A percentile compares a stretch with the other conserved stretches of the same genome.
Evolutionary conservation across 192 early-diverging fungal genomes (phyloP).

Genomic region (Ambispora gerdemannii): DNA sequence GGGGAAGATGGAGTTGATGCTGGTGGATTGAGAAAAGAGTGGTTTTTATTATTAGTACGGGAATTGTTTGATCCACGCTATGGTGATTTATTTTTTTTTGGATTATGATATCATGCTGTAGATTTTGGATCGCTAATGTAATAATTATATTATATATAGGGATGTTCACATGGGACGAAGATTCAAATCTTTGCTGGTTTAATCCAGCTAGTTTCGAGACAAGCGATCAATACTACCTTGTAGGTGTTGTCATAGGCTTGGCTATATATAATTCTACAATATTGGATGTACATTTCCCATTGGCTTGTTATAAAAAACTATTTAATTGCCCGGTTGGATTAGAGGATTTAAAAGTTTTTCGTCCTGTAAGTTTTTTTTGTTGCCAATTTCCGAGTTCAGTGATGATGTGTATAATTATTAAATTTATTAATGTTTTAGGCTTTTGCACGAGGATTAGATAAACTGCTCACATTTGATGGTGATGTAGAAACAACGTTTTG

Average conservation of each 20-base stretch:
- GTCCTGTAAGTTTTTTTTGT: slow-evolving; percentile 44
- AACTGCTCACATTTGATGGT: slow-evolving; percentile 76
- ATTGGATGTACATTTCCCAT: slow-evolving; percentile 78
- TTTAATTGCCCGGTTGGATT: slow-evolving; percentile 69
- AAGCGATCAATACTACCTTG: slow-evolving; percentile 81
- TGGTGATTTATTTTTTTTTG: slow-evolving; percentile 55
- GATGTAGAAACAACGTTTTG: slow-evolving; percentile 84
- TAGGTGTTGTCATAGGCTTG: slow-evolving; percentile 88
- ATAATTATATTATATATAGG: slow-evolving; percentile 19
- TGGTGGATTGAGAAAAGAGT: slow-evolving; percentile 96
- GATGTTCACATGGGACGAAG: slow-evolving; percentile 74
- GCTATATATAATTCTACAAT: slow-evolving; percentile 95
- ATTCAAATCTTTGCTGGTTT: slow-evolving; percentile 67
- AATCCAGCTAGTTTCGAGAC: slow-evolving; percentile 74
- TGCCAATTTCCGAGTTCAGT: background rate
- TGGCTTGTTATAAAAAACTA: slow-evolving; percentile 87
- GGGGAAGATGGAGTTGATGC: slow-evolving; percentile 95
- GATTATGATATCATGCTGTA: too few species aligned
- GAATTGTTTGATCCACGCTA: slow-evolving; percentile 92
- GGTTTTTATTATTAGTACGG: slow-evolving; percentile 90
- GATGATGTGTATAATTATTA: background rate
- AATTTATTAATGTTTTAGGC: slow-evolving; percentile 39
- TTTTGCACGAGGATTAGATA: slow-evolving; percentile 76
- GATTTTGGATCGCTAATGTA: too few species aligned
- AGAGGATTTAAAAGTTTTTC: slow-evolving; percentile 74